Evolutionary conservation across 331 rosid genomes (phyloP).

Genomic region (Quercus phellos): DNA sequence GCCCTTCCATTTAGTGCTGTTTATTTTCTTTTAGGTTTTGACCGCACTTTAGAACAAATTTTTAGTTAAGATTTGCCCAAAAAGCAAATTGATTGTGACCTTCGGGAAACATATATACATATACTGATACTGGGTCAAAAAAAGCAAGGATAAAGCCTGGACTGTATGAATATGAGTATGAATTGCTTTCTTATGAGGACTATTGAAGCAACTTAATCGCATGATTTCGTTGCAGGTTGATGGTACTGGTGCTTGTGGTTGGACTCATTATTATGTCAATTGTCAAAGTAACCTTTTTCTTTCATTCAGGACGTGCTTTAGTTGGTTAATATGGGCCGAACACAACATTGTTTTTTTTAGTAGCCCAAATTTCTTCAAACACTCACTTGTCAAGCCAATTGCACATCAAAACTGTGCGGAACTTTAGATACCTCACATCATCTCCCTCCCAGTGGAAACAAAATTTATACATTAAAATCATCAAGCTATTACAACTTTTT

Average conservation of each 20-base stretch:
- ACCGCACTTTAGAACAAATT: background rate
- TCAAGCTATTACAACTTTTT: no score
- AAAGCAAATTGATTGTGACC: background rate
- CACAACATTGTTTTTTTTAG: no score
- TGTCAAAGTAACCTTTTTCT: background rate
- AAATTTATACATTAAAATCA: no score
- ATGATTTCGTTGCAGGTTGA: background rate
- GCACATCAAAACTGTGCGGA: no score
- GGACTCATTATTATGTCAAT: conserved; percentile 1
- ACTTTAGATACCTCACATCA: no score
- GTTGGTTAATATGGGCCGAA: background rate
- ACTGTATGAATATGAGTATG: background rate
- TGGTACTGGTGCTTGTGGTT: no score
- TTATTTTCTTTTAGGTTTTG: background rate
- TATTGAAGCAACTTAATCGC: background rate
- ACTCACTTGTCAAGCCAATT: no score
- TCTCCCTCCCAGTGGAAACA: no score
- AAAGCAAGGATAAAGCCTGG: background rate
- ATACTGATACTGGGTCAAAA: background rate
- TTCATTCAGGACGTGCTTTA: background rate
- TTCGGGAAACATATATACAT: background rate
- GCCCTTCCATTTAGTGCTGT: no score
- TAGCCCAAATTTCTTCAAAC: no score
- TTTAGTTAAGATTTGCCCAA: background rate
- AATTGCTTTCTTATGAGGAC: background rate